phyloP scores from a whole-genome alignment of 2,329 filamentous ascomycete species.

The Pyricularia pennisetigena region DNA sequence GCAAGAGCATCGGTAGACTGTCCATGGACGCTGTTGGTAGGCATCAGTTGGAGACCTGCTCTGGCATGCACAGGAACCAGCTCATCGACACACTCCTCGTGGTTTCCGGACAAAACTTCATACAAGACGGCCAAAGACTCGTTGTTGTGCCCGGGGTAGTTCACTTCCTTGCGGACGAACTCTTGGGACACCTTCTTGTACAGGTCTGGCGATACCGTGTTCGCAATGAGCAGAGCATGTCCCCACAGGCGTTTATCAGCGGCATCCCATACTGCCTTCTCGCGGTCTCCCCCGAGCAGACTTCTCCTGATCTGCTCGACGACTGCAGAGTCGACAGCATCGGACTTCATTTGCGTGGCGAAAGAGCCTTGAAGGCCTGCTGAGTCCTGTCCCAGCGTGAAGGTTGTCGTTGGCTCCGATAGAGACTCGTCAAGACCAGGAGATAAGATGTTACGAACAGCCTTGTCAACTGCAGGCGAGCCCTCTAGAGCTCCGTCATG shows the following conservation, averaged over 20 bases:
- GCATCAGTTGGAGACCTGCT: conserved; percentile 84
- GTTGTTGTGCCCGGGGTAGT: conserved; percentile 66
- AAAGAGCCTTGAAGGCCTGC: conserved; percentile 15
- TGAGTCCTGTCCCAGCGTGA: conserved; percentile 13
- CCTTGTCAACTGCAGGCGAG: conserved; percentile 58
- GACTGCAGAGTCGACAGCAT: conserved; percentile 59
- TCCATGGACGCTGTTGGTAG: conserved; percentile 49
- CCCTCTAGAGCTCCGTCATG: conserved; percentile 77
- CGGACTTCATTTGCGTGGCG: conserved; percentile 24
- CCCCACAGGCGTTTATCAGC: conserved; percentile 93
- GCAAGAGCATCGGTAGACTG: conserved; percentile 64
- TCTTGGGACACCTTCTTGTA: conserved; percentile 94
- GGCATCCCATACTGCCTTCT: conserved; percentile 87
- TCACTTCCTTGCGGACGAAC: conserved; percentile 91
- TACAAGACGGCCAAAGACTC: conserved; percentile 88
- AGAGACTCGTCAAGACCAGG: conserved; percentile 34
- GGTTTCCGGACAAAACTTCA: conserved; percentile 86
- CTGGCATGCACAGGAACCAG: conserved; percentile 88
- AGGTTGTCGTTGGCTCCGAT: not conserved
- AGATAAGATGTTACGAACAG: conserved; percentile 64
- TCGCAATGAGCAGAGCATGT: conserved; percentile 85
- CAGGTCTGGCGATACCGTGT: conserved; percentile 65
- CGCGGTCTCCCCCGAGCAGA: conserved; percentile 71
- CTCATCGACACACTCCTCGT: conserved; percentile 90
- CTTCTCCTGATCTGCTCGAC: conserved; percentile 64